Conservation (phyloP, 441 rosid genomes). For the Hypseocharis bilobata region DNA sequence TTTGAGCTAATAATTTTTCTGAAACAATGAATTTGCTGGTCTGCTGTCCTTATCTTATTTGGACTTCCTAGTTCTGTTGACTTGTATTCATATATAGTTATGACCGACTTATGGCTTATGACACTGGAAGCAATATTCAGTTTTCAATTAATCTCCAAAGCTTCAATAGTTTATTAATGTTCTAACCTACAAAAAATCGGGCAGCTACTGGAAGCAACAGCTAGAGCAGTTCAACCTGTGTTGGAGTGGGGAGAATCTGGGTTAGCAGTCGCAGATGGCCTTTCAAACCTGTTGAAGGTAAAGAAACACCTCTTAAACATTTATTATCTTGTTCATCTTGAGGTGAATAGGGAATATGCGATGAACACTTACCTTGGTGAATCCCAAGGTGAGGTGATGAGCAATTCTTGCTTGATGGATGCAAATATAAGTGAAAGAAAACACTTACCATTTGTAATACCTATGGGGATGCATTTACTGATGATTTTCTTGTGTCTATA, state of each 20-base stretch:
- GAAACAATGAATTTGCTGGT: no score
- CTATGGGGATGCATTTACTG: slow-evolving; percentile 9
- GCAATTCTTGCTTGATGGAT: no score
- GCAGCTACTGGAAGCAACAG: slow-evolving; percentile 94
- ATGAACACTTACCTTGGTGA: no score
- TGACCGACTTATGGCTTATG: not conserved
- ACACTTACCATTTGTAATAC: no score
- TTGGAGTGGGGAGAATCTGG: slow-evolving; percentile 89
- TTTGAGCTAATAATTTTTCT: no score
- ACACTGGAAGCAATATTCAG: not conserved
- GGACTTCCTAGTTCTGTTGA: not conserved
- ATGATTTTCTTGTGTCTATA: slow-evolving; percentile 13
- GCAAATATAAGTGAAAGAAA: no score
- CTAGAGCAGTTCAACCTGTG: slow-evolving; percentile 78
- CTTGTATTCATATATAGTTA: not conserved
- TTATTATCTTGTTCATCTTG: no score
- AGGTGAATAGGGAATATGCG: no score
- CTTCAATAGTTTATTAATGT: no score
- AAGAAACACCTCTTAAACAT: slow-evolving; percentile 18
- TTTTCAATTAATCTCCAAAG: no score
- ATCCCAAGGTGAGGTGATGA: no score
- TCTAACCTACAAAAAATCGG: slow-evolving; percentile 16
- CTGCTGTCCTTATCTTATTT: no score
- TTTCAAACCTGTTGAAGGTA: slow-evolving; percentile 84
- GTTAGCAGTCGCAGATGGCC: slow-evolving; percentile 79